These are phyloP conservation scores for button mushroom (Agaricus bisporus) DNA, from an alignment of 768 basidiomycete genomes.

Conservation along the genomic window DNA sequence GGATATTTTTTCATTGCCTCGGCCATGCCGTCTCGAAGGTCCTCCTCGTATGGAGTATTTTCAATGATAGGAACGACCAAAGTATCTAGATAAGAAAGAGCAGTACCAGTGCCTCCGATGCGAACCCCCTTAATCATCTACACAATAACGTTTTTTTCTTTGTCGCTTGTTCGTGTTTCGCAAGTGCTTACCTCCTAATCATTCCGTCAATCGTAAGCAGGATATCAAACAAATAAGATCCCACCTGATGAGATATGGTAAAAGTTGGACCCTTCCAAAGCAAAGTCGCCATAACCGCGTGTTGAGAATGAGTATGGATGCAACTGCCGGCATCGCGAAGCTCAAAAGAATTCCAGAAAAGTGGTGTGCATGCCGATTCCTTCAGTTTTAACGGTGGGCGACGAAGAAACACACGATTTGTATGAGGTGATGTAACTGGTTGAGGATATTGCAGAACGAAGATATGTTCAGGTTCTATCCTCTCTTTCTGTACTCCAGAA, in stretches of 20 bases:
- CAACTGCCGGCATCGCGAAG: conserved; percentile 75
- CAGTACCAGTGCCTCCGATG: conserved; percentile 65
- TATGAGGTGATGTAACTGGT: conserved; percentile 48
- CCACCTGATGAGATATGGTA: conserved; percentile 76
- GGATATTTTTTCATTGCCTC: conserved; percentile 78
- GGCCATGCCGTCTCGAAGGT: conserved; percentile 84
- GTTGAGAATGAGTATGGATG: conserved; percentile 88
- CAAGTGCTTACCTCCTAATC: conserved; percentile 34
- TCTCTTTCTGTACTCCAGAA: conserved; percentile 87
- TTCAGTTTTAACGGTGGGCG: conserved; percentile 67
- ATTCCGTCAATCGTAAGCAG: conserved; percentile 4
- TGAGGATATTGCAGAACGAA: conserved; percentile 83
- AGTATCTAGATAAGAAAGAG: conserved; percentile 80
- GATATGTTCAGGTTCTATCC: conserved; percentile 77
- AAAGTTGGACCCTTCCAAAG: conserved; percentile 69
- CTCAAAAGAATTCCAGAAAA: conserved; percentile 91
- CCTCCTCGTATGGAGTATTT: conserved; percentile 88
- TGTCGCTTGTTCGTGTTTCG: no score
- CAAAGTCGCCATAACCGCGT: conserved; percentile 85
- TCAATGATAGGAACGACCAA: conserved; percentile 84
- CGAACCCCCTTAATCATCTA: conserved; percentile 93
- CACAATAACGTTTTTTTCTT: background rate
- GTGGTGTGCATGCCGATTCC: conserved; percentile 83
- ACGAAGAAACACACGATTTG: conserved; percentile 73
- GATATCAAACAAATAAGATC: conserved; percentile 10